Base-by-base conservation (phyloP, 2,329 filamentous ascomycete genomes). In the Claviceps humidiphila region DNA sequence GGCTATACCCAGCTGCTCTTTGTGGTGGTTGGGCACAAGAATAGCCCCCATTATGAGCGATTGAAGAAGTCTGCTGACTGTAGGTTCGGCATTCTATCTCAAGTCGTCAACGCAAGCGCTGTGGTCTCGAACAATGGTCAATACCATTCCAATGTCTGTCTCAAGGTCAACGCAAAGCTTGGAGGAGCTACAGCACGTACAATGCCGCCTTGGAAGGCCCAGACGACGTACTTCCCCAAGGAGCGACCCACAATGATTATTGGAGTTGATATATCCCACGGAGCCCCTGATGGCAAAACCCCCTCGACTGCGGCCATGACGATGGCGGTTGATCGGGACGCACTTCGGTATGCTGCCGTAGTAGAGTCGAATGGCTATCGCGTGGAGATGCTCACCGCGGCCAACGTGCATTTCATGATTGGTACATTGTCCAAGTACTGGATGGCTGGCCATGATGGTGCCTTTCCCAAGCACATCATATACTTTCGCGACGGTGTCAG, bases 151-250 rank as follows among this genome's bases (percentile, higher is more conserved):
- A 98, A 98, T 56, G 89, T 98, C 0, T 79, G 82, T 57, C 93
- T 98, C 88, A 98, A 98, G 72, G 82, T 98, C 58, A 97, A 98
- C 60, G 86, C 88, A 3, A 98, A 98, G 72, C 77, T 98, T 2
- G 93, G 93, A 14, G 93, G 93, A 5, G 77, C 80, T 0, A 96
- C 89, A 1, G 82, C 71, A 50, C 73, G 65, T 45, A 68, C 67
- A 1, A 56, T 58, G 13, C 60, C 65, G 5, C 63, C 68, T 0
- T 69, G 67, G 66, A 66, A 62, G 47, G 55, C 59, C 0, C 51
- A 54, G 45, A 48, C 55, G 0, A 67, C 62, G 0, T 70, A 67
- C 54, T 70, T 70, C 49, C 68, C 68, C 0, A 62, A 64, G 1
- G 63, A 62, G 0, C 77, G 82, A 0, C 64, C 66, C 1, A 93